These are phyloP conservation scores for Podila epicladia DNA, from an alignment of 192 early-diverging fungal genomes.

Conservation along the genomic window DNA sequence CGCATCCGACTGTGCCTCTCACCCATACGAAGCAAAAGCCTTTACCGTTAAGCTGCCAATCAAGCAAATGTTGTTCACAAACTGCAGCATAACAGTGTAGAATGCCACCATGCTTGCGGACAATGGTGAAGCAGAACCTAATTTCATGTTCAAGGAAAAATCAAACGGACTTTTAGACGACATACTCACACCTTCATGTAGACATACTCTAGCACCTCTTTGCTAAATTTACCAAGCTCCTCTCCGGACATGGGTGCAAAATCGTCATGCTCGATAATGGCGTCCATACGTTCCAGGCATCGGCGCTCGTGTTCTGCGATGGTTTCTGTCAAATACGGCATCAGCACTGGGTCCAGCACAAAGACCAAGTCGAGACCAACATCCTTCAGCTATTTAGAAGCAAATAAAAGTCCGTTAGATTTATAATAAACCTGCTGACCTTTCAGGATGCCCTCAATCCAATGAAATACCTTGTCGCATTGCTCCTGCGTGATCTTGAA, in stretches of 20 bases:
- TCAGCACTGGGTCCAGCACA: slow-evolving; percentile 82
- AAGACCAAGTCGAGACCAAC: slow-evolving; percentile 89
- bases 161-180: no score
- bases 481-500: slow-evolving; percentile 80
- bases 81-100: slow-evolving; percentile 74
- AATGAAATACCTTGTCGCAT: slow-evolving; percentile 69
- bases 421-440: neutral
- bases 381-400: slow-evolving; percentile 72
- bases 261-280: slow-evolving; percentile 73
- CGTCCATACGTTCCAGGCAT: slow-evolving; percentile 69
- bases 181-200: no score
- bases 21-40: neutral
- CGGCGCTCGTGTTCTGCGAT: slow-evolving; percentile 75
- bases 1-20: no score
- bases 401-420: neutral
- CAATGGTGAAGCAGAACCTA: slow-evolving; percentile 61
- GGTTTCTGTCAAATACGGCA: slow-evolving; percentile 75
- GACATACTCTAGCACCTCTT: neutral
- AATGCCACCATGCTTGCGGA: slow-evolving; percentile 75
- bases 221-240: slow-evolving; percentile 51
- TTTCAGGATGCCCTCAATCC: neutral
- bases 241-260: slow-evolving; percentile 68
- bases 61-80: slow-evolving; percentile 76
- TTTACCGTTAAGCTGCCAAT: slow-evolving; percentile 73
- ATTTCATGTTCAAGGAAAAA: no score